phyloP scores from a whole-genome alignment of 768 basidiomycete species.

The Roridomyces roridus region DNA sequence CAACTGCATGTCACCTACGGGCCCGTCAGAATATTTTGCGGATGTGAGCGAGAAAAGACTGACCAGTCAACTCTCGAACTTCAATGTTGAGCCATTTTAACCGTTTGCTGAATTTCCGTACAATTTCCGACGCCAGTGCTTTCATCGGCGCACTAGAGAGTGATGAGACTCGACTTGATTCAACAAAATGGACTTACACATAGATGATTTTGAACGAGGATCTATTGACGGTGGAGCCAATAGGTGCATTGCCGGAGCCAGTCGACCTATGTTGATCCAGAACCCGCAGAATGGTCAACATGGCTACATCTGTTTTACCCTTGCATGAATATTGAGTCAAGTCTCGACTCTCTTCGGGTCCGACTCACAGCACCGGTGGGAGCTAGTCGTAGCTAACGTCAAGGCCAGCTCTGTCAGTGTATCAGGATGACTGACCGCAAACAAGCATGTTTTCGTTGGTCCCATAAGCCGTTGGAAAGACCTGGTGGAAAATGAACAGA shows the following conservation, averaged over 20 bases:
- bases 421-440: slow-evolving; percentile 79
- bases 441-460: slow-evolving; percentile 97
- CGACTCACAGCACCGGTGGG: slow-evolving; percentile 92
- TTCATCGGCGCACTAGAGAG: slow-evolving; percentile 91
- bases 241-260: slow-evolving; percentile 32
- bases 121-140: slow-evolving; percentile 94
- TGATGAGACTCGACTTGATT: neutral
- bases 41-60: neutral
- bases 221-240: slow-evolving; percentile 61
- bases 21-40: slow-evolving; percentile 24
- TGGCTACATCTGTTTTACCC: slow-evolving; percentile 99
- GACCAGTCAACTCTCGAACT: slow-evolving; percentile 91
- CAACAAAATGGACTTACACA: slow-evolving; percentile 60
- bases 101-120: slow-evolving; percentile 89
- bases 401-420: too few relatives aligned
- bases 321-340: slow-evolving; percentile 34
- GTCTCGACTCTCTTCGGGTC: slow-evolving; percentile 13
- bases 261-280: slow-evolving; percentile 67
- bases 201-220: slow-evolving; percentile 96
- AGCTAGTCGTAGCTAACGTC: too few relatives aligned
- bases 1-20: slow-evolving; percentile 91
- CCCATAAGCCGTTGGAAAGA: slow-evolving; percentile 87
- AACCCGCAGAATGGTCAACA: slow-evolving; percentile 91
- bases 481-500: neutral
- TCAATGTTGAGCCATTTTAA: slow-evolving; percentile 86